Percentiles rank a stretch among this genome's conserved stretches.
Conservation (phyloP, 2,329 filamentous ascomycete species). For the Sclerotiophoma versabilis region DNA sequence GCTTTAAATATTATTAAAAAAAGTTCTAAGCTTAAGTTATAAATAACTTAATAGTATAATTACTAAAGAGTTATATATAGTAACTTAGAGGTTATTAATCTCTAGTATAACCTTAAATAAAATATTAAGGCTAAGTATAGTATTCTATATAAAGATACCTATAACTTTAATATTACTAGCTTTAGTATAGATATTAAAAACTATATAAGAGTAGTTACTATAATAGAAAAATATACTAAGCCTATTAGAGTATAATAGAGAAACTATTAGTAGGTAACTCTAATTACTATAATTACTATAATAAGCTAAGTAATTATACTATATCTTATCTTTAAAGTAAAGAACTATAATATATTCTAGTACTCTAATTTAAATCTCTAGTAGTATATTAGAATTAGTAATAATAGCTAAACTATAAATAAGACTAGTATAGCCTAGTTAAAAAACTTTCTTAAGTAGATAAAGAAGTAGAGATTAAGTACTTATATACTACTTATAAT, state of each 20-base stretch:
- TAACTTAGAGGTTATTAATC: not conserved
- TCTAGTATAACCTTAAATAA: not conserved
- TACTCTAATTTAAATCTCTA: not conserved
- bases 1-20: not conserved
- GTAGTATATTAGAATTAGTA: not conserved
- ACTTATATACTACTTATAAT: too few species aligned
- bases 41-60: not conserved
- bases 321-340: not conserved
- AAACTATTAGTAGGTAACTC: not conserved
- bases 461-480: too few species aligned
- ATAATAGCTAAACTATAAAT: not conserved
- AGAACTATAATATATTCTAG: too few species aligned
- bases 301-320: not conserved
- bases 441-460: not conserved
- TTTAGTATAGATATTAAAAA: too few species aligned
- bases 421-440: too few species aligned
- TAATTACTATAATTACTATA: not conserved
- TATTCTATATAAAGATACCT: not conserved
- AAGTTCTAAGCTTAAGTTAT: not conserved
- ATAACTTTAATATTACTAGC: too few species aligned
- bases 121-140: conserved; percentile 3
- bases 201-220: not conserved
- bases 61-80: not conserved
- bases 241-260: not conserved
- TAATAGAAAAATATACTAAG: not conserved